Conservation (phyloP, 2,329 filamentous ascomycete genomes). For the Dactylellina cionopaga region DNA sequence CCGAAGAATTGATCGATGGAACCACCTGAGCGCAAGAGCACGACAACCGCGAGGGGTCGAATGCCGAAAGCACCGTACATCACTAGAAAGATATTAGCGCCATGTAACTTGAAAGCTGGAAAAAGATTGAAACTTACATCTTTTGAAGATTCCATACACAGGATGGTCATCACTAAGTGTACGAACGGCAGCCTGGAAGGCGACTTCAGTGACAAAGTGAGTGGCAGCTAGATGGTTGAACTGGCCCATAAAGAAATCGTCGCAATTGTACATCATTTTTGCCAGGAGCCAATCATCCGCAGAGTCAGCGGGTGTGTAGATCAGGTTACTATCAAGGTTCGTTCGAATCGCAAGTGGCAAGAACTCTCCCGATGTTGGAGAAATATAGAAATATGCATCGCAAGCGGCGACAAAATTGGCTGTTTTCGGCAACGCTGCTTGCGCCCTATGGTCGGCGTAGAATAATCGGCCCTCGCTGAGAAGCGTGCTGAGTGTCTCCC, state of each 20-base stretch:
- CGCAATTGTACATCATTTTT: slow-evolving; percentile 60
- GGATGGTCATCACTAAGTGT: slow-evolving; percentile 64
- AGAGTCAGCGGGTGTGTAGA: slow-evolving; percentile 64
- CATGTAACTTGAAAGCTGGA: not conserved
- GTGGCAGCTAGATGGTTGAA: slow-evolving; percentile 63
- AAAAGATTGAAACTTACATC: slow-evolving; percentile 56
- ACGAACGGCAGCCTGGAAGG: slow-evolving; percentile 64
- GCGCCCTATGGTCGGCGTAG: slow-evolving; percentile 62
- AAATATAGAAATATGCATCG: slow-evolving; percentile 64
- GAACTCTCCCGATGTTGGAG: slow-evolving; percentile 60
- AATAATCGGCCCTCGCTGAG: slow-evolving; percentile 62
- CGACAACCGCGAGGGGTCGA: slow-evolving; percentile 56
- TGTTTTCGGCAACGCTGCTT: slow-evolving; percentile 57
- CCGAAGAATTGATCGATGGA: slow-evolving; percentile 59
- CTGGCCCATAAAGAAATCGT: slow-evolving; percentile 64
- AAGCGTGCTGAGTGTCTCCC: slow-evolving; percentile 59
- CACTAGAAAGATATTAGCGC: too few species aligned
- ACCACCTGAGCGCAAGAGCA: slow-evolving; percentile 58
- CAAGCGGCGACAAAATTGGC: slow-evolving; percentile 62
- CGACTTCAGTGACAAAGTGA: slow-evolving; percentile 63
- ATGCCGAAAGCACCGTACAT: slow-evolving; percentile 59
- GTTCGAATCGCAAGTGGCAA: slow-evolving; percentile 65
- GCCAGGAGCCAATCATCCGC: slow-evolving; percentile 66
- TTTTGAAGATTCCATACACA: slow-evolving; percentile 61
- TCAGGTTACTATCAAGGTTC: slow-evolving; percentile 61